Evolutionary conservation across 495 filamentous ascomycete species (phyloP), one percentile per base, ranked within the genome.

Genomic region (Podospora sp.): DNA sequence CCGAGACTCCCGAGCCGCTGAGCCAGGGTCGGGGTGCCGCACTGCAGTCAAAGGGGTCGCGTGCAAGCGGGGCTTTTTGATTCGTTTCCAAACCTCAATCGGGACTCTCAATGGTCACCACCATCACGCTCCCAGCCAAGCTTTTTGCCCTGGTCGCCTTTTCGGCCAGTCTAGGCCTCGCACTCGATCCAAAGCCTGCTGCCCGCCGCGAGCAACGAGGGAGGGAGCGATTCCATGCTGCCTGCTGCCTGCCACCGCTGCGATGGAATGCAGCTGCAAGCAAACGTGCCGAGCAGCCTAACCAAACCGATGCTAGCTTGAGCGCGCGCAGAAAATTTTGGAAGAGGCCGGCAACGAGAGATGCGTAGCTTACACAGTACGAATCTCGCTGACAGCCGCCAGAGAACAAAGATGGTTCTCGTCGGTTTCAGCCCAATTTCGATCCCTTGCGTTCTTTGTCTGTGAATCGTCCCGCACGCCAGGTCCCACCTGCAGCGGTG

Each of bases 111-210:
- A 62, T 35, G 29, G 29, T 62, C 59, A 40, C 22, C 59, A 40
- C 52, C 29, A 60, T 22, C 9, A 36, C 20, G 63, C 18, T 33
- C 16, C 29, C 55, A 46, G 53, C 26, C 20, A 57, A 35, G 62
- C 62, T 25, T 65, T 65, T 57, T 65, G 27, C 40, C 40, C 40
- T 46, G 40, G 40, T 46, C 40, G 14, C 5, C 14, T 22, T 22
- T 53, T 59, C 26, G 63, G 11, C 63, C 63, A 27, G 51, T 65
- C 63, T 65, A 46, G 63, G 35, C 63, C 52, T 65, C 46, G 61
- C n/a, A 35, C 40, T 11, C 53, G 49, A 26, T 29, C 27, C 49
- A 22, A 24, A 46, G 51, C 33, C 51, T 56, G 20, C 36, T 53
- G 62, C 24, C 53, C 18, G 27, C 33, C 12, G 33, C 26, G 58